Base-by-base conservation (phyloP, 768 basidiomycete species). In the Mycena maculata region DNA sequence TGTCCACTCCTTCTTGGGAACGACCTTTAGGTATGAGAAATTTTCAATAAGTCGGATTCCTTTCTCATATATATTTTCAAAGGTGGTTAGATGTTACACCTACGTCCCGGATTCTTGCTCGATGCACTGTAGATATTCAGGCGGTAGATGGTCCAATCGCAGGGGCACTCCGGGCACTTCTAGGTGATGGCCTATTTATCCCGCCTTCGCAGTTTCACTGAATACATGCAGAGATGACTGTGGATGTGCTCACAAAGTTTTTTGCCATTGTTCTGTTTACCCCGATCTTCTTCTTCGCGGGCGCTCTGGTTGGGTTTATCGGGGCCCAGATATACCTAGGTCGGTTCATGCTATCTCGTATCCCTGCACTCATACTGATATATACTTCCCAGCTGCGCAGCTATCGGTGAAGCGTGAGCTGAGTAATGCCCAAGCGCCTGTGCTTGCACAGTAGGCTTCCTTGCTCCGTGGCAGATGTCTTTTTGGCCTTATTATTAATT, bases 111-210 rank as follows among this genome's bases (percentile, higher is more conserved):
- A 86, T 93, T 56, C 86, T 91, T 56, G 80, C 89, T n/a, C 84
- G 90, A 52, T 88, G 87, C 74, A 91, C 90, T 2, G 86, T 89
- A 60, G 91, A 92, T 73, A 89, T 92, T 27, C 79, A 86, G 44
- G 73, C 78, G 67, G 81, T 93, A 39, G 92, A 94, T 73, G 73
- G 77, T 1, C 67, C 74, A 0, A 72, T 85, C n/a, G 60, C 79
- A 2, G 71, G 71, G 41, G 71, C 61, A 27, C 71, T 83, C 3
- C 71, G 61, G 1, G 41, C 31, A 27, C 27, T 68, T 9, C 69
- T n/a, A 78, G n/a, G 65, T 82, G 22, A 54, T 18, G 31, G 81
- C 62, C 78, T 81, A 20, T 72, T 73, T 27, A 36, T 59, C 71
- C 78, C 77, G n/a, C 49, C 81, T 16, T 25, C 30, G 27, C 60